These are phyloP conservation scores for Linnemannia schmuckeri DNA, from an alignment of 192 early-diverging fungal genomes.

Conservation along the genomic window DNA sequence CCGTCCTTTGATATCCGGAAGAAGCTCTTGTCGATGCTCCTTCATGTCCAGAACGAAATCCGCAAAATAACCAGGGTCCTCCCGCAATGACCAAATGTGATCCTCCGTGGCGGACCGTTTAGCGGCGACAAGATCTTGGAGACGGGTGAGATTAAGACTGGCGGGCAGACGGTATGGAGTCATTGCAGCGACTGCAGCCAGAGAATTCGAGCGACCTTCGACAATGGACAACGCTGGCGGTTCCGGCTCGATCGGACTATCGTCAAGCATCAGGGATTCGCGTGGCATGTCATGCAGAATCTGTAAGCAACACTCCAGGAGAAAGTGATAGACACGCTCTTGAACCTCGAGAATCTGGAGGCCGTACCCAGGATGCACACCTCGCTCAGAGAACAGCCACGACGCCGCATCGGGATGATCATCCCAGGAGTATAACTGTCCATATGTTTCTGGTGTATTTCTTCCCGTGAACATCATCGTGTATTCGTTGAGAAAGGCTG, in stretches of 20 bases:
- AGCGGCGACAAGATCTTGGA: constrained; percentile 32
- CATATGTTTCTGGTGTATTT: constrained; percentile 40
- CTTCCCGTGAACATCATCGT: constrained; percentile 45
- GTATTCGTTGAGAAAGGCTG: constrained; percentile 35
- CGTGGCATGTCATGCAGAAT: constrained; percentile 36
- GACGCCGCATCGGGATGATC: constrained; percentile 21
- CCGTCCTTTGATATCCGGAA: constrained; percentile 24
- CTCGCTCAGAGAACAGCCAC: constrained; percentile 25
- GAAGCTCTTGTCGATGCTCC: constrained; percentile 41
- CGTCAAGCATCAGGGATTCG: constrained; percentile 16
- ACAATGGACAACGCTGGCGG: constrained; percentile 31
- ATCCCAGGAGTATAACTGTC: constrained; percentile 31
- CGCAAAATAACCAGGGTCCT: constrained; percentile 45
- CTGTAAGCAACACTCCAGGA: constrained; percentile 35
- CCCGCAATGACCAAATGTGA: constrained; percentile 43
- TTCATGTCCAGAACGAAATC: constrained; percentile 25
- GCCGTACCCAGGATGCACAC: constrained; percentile 19
- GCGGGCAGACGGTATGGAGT: constrained; percentile 30
- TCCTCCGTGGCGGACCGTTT: constrained; percentile 34
- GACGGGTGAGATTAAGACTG: constrained; percentile 25
- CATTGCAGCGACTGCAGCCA: constrained; percentile 21
- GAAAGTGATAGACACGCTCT: constrained; percentile 36
- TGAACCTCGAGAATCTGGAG: constrained; percentile 41
- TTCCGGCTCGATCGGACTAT: constrained; percentile 29
- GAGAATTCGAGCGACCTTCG: constrained; percentile 18